Evolutionary conservation across 208 protist species (phyloP).

Genomic region (Wallacemonas sp.): DNA sequence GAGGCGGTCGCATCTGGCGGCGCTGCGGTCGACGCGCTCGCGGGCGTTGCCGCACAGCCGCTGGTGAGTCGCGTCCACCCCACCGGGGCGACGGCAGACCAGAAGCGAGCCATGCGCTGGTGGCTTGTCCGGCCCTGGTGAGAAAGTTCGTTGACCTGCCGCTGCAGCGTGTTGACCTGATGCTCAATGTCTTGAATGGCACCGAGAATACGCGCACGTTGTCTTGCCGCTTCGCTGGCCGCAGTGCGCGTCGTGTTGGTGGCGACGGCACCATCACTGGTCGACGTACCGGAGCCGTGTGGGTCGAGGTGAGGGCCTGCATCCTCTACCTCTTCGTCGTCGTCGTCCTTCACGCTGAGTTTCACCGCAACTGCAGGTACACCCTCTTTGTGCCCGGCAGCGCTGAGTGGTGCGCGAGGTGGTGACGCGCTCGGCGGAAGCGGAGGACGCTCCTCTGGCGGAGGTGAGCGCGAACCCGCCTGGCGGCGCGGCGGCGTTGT

Average conservation of each 20-base stretch:
- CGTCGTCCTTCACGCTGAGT: background rate
- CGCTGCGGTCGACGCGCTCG: background rate
- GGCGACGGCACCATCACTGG: background rate
- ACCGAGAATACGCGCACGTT: conserved; percentile 42
- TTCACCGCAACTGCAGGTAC: too few species aligned
- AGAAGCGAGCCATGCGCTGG: conserved; percentile 25
- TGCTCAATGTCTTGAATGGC: conserved; percentile 50
- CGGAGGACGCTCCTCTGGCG: conserved; percentile 3
- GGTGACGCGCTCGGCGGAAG: conserved; percentile 10
- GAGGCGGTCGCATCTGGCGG: background rate
- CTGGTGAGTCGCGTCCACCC: background rate
- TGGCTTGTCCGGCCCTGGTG: conserved; percentile 25
- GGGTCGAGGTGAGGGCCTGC: background rate
- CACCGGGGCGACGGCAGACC: conserved; percentile 11
- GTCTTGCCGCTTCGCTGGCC: conserved; percentile 19
- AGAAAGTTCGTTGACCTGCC: conserved; percentile 34
- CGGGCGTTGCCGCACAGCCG: background rate
- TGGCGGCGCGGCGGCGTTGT: background rate
- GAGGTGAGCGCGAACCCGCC: background rate
- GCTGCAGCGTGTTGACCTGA: conserved; percentile 45
- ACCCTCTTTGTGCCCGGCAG: background rate
- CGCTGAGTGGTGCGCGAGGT: background rate
- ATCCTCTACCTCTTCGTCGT: conserved; percentile 2
- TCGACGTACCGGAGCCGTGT: background rate
- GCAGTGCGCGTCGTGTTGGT: background rate